Conservation (phyloP, 2,329 filamentous ascomycete genomes). For the Cladophialophora psammophila region DNA sequence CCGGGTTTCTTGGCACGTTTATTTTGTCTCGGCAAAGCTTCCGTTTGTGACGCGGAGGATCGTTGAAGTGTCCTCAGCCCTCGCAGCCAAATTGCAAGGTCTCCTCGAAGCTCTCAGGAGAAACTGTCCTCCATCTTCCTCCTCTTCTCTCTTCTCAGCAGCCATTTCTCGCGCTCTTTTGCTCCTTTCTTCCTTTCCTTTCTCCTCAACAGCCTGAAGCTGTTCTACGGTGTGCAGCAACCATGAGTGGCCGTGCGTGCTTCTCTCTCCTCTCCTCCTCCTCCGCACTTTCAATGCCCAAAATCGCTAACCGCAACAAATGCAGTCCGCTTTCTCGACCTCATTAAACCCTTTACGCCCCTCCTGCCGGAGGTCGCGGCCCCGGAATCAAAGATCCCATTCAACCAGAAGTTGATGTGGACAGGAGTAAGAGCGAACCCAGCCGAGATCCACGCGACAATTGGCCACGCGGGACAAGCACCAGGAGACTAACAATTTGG, state of each 20-base stretch:
- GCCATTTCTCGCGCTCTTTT: constrained; percentile 4
- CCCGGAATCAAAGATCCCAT: constrained; percentile 97
- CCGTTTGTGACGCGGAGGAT: background rate
- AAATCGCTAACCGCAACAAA: constrained; percentile 29
- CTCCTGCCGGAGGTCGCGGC: constrained; percentile 99
- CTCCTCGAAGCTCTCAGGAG: constrained; percentile 22
- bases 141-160: constrained; percentile 2
- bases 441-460: constrained; percentile 16
- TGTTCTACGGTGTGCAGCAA: constrained; percentile 25
- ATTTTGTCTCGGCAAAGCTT: constrained; percentile 13
- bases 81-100: constrained; percentile 16
- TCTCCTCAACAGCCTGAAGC: constrained; percentile 8
- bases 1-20: background rate
- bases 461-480: constrained; percentile 1
- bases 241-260: constrained; percentile 37
- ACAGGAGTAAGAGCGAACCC: constrained; percentile 65
- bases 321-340: constrained; percentile 96
- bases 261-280: constrained; percentile 5
- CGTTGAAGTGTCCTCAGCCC: constrained; percentile 24
- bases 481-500: constrained; percentile 28
- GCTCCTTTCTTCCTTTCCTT: constrained; percentile 8
- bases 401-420: constrained; percentile 99
- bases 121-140: constrained; percentile 14
- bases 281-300: constrained; percentile 25
- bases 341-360: constrained; percentile 99